Evolutionary conservation across 108 stramenopile genomes (phyloP).

Genomic region (Aurantiochytrium sp.): DNA sequence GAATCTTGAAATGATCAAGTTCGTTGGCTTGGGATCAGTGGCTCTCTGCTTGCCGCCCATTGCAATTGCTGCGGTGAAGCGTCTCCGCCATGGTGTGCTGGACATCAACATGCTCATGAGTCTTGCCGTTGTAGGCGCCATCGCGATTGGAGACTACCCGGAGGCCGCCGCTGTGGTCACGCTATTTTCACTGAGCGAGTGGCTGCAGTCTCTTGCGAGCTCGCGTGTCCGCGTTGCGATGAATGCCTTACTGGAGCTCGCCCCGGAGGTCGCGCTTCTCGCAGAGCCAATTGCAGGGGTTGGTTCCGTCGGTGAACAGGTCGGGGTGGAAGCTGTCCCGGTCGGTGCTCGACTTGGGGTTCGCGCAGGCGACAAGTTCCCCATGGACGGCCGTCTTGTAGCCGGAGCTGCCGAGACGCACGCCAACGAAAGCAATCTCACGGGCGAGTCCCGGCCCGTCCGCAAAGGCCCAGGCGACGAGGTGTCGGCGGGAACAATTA

Average conservation of each 20-base stretch:
- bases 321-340: background rate
- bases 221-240: constrained; percentile 63
- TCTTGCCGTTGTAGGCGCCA: constrained; percentile 68
- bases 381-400: constrained; percentile 75
- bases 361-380: constrained; percentile 81
- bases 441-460: constrained; percentile 70
- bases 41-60: background rate
- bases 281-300: background rate
- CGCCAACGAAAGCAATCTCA: constrained; percentile 80
- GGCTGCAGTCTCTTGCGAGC: constrained; percentile 64
- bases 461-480: constrained; percentile 56
- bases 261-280: constrained; percentile 75
- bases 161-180: constrained; percentile 78
- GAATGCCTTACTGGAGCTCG: constrained; percentile 54
- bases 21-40: background rate
- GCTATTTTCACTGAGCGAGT: constrained; percentile 70
- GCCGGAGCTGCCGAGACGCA: constrained; percentile 55
- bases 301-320: background rate
- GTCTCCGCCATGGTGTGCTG: constrained; percentile 14
- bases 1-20: background rate
- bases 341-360: constrained; percentile 33
- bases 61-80: background rate
- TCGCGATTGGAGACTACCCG: constrained; percentile 61
- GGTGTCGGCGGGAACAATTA: constrained; percentile 74
- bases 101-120: constrained; percentile 88